Evolutionary conservation across 345 rosid genomes (phyloP).

Genomic region (Garcia nutans): DNA sequence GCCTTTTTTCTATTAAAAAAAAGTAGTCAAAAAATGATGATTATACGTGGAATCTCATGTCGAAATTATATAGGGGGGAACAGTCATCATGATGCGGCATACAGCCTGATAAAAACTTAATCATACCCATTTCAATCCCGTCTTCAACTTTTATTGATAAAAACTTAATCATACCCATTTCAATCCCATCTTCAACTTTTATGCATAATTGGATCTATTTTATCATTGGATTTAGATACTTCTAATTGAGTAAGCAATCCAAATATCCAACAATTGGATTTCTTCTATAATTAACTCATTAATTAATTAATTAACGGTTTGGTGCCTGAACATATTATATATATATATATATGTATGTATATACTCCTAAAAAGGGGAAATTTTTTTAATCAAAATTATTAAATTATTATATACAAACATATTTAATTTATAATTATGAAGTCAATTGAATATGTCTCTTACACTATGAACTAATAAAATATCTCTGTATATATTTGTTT

Average conservation of each 20-base stretch:
- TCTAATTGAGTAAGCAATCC: slow-evolving; percentile 15
- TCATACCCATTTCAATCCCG: slow-evolving; percentile 14
- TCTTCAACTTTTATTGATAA: slow-evolving; percentile 9
- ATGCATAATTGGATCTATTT: slow-evolving; percentile 4
- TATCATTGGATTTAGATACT: slow-evolving; percentile 30
- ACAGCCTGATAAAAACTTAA: slow-evolving; percentile 3
- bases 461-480: too few relatives aligned
- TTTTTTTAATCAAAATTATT: not conserved
- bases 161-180: slow-evolving; percentile 3
- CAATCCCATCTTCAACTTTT: slow-evolving; percentile 18
- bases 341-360: too few relatives aligned
- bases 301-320: not conserved
- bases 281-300: not conserved
- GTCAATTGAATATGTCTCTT: too few relatives aligned
- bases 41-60: slow-evolving; percentile 26
- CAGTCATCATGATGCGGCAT: slow-evolving; percentile 13
- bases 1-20: not conserved
- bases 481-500: too few relatives aligned
- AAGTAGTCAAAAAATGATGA: slow-evolving; percentile 13
- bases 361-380: not conserved
- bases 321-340: too few relatives aligned
- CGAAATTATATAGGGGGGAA: slow-evolving; percentile 16
- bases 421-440: too few relatives aligned
- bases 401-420: not conserved
- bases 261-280: not conserved